phyloP scores from a whole-genome alignment of 768 basidiomycete species.

The Pulveroboletus frians region DNA sequence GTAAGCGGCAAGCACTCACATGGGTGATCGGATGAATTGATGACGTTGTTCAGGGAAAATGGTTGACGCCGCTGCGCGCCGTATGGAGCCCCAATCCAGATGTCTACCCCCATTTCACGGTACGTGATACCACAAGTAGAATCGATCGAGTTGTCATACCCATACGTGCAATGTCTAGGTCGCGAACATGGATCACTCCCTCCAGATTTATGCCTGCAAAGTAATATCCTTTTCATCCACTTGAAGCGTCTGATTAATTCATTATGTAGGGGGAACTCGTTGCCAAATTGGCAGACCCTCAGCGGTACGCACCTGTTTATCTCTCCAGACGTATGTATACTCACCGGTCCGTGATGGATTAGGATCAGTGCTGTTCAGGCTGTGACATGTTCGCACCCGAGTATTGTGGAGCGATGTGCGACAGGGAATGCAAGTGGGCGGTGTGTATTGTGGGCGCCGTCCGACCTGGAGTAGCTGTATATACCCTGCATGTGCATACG shows the following conservation, averaged over 20 bases:
- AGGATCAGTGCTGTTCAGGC: slow-evolving; percentile 83
- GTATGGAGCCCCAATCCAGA: slow-evolving; percentile 78
- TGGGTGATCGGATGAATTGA: background rate
- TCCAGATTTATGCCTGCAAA: slow-evolving; percentile 72
- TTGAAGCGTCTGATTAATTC: background rate
- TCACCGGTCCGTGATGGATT: background rate
- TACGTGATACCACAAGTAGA: slow-evolving; percentile 29
- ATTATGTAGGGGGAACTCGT: slow-evolving; percentile 59
- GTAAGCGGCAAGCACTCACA: slow-evolving; percentile 36
- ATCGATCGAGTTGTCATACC: background rate
- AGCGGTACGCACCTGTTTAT: slow-evolving; percentile 37
- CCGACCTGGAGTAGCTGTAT: slow-evolving; percentile 12
- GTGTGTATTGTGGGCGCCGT: slow-evolving; percentile 74
- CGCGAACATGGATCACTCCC: slow-evolving; percentile 72
- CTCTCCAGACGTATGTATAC: background rate
- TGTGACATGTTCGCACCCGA: slow-evolving; percentile 87
- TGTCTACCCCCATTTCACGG: slow-evolving; percentile 79
- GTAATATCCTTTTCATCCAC: slow-evolving; percentile 28
- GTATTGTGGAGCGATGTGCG: slow-evolving; percentile 63
- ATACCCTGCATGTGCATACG: too few relatives aligned
- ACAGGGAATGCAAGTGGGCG: slow-evolving; percentile 77
- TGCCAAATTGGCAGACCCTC: slow-evolving; percentile 53
- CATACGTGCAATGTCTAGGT: slow-evolving; percentile 38
- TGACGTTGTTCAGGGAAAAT: slow-evolving; percentile 54
- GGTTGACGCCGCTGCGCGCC: slow-evolving; percentile 73